Conservation (phyloP, 2,329 filamentous ascomycete species). For the Volutella citrinella region DNA sequence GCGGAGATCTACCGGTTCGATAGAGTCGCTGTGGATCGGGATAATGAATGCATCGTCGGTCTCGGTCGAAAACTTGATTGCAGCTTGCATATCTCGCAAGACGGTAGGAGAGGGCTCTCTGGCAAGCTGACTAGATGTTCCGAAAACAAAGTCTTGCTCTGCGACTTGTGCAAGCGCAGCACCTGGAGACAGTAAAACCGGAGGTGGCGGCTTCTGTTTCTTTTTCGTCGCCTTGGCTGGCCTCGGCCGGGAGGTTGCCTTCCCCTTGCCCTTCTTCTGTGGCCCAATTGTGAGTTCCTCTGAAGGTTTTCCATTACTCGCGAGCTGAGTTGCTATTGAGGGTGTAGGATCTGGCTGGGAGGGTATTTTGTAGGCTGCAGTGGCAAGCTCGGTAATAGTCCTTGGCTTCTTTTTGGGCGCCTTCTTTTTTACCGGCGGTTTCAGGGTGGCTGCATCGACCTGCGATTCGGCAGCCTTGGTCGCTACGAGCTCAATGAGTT, state of each 20-base stretch:
- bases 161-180: conserved; percentile 64
- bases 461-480: conserved; percentile 24
- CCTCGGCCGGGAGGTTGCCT: conserved; percentile 32
- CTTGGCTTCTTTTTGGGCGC: conserved; percentile 65
- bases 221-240: conserved; percentile 34
- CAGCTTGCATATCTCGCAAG: conserved; percentile 59
- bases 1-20: conserved; percentile 30
- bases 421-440: conserved; percentile 45
- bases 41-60: conserved; percentile 38
- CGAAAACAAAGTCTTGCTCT: conserved; percentile 77
- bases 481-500: conserved; percentile 50
- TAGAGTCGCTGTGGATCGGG: conserved; percentile 35
- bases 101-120: conserved; percentile 68
- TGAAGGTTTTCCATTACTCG: conserved; percentile 45
- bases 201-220: conserved; percentile 39
- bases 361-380: conserved; percentile 57
- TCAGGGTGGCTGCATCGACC: conserved; percentile 20
- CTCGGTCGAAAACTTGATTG: conserved; percentile 57
- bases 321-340: conserved; percentile 39
- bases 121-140: conserved; percentile 80
- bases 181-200: conserved; percentile 63
- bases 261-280: conserved; percentile 27
- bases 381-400: conserved; percentile 77
- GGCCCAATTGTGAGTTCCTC: conserved; percentile 2
- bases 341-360: conserved; percentile 29